Base-by-base conservation (phyloP, 352 stramenopile genomes). In the Globisporangium recalcitrans region DNA sequence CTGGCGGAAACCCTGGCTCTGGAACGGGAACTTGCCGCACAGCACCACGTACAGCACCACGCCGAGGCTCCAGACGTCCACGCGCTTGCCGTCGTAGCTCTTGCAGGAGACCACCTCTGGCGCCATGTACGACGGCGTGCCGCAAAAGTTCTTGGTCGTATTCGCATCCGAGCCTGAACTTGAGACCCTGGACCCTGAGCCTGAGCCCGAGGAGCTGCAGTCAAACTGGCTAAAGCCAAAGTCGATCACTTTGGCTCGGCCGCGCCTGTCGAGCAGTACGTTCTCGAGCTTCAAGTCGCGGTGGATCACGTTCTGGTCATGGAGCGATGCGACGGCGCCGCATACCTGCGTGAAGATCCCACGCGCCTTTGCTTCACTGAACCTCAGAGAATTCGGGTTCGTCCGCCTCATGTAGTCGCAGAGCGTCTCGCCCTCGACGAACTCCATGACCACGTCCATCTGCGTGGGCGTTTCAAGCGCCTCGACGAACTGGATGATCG, bases 271-370 rank as follows among this genome's bases (percentile, higher is more conserved):
- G 0, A 92, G 44, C 32, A 92, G 60, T 1, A 92, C 67, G 52
- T 92, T 91, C 62, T 92, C 83, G 31, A 90, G 81, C 58, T 92
- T 92, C 38, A 92, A 64, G 60, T 92, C 83, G 19, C 83, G 74
- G 46, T 92, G 80, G 58, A 91, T 80, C 32, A 90, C 65, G 24
- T 75, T 52, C 32, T 87, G 78, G 1, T 51, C 52, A 55, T 90
- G 83, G 21, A 92, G 69, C 13, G 70, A 68, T 24, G 52, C 57
- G 5, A 91, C 62, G 0, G 64, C 80, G 3, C 26, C 53, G 49
- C 70, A 65, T 9, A 89, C 52, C 14, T 83, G 70, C 0, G 29
- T 52, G 51, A 91, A 88, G 48, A 91, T 71, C 3, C 14, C 31
- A 46, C 65, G 70, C 9, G 74, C 77, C 19, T 65, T 57, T 6